A percentile compares a stretch with the other conserved stretches of the same genome.
Conservation (phyloP, 176 grass and related monocot species). For the Aegilops umbellulata region DNA sequence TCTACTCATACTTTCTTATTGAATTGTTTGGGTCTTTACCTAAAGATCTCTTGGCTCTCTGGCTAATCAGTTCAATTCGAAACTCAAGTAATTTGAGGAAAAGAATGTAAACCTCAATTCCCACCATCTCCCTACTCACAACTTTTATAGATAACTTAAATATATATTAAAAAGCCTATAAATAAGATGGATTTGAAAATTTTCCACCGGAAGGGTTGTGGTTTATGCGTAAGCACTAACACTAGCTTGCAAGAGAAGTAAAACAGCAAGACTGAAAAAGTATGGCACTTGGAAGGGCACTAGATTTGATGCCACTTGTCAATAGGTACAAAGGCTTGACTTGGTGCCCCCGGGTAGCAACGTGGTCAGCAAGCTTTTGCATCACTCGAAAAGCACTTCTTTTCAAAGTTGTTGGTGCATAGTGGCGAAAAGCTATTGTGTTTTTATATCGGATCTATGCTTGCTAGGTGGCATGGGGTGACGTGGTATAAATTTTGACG, state of each 20-base stretch:
- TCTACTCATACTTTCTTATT: too few relatives aligned
- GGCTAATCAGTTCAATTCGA: too few relatives aligned
- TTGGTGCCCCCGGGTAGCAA: background rate
- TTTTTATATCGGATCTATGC: constrained; percentile 23
- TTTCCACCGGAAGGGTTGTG: too few relatives aligned
- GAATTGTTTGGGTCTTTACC: too few relatives aligned
- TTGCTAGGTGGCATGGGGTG: constrained; percentile 13
- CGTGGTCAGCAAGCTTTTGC: constrained; percentile 30
- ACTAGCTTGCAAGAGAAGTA: background rate
- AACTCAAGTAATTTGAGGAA: too few relatives aligned
- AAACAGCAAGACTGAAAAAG: background rate
- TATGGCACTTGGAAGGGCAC: background rate
- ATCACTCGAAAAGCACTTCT: constrained; percentile 2
- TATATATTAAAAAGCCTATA: too few relatives aligned
- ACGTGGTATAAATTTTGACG: background rate
- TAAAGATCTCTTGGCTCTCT: too few relatives aligned
- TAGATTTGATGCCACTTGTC: constrained; percentile 21
- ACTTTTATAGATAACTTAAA: too few relatives aligned
- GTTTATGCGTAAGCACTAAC: background rate
- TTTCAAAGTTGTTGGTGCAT: constrained; percentile 25
- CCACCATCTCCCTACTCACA: too few relatives aligned
- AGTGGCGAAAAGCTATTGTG: constrained; percentile 18
- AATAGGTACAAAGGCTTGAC: constrained; percentile 12
- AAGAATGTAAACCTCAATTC: too few relatives aligned
- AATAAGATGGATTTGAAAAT: too few relatives aligned